Evolutionary conservation across 2,329 filamentous ascomycete species (phyloP).

Genomic region (Colletotrichum camelliae): DNA sequence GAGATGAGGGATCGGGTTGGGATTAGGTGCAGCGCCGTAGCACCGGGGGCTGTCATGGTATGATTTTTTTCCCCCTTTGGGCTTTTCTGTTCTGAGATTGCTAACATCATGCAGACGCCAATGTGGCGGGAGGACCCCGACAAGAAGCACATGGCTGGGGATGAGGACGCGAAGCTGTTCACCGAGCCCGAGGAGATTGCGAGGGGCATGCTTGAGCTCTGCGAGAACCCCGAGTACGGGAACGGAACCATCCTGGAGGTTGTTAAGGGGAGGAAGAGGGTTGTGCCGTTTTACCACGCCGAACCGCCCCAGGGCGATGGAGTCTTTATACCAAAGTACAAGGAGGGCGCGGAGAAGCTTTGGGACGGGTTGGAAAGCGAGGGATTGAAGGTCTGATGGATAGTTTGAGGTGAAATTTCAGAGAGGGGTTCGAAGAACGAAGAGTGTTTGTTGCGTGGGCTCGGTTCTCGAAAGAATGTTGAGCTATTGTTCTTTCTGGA

Average conservation of each 20-base stretch:
- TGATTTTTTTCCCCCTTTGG: not conserved
- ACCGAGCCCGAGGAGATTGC: slow-evolving; percentile 36
- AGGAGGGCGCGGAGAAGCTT: slow-evolving; percentile 25
- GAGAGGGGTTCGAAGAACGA: not conserved
- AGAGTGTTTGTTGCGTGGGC: not conserved
- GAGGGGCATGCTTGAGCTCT: slow-evolving; percentile 34
- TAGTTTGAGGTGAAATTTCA: not conserved
- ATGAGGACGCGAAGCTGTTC: slow-evolving; percentile 27
- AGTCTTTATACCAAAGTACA: slow-evolving; percentile 27
- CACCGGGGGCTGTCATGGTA: slow-evolving; percentile 37
- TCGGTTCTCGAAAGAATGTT: not conserved
- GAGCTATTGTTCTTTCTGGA: not conserved
- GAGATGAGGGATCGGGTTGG: slow-evolving; percentile 35
- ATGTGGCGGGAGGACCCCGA: slow-evolving; percentile 37
- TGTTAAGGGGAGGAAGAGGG: slow-evolving; percentile 25
- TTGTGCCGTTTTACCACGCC: slow-evolving; percentile 32
- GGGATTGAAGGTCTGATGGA: slow-evolving; percentile 26
- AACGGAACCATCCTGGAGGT: slow-evolving; percentile 39
- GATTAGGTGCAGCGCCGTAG: slow-evolving; percentile 36
- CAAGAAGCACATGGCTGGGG: slow-evolving; percentile 30
- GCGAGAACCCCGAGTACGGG: slow-evolving; percentile 25
- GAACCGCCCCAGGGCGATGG: slow-evolving; percentile 28
- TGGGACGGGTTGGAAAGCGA: slow-evolving; percentile 25
- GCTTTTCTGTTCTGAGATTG: not conserved
- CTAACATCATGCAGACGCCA: slow-evolving; percentile 29